A percentile compares a stretch with the other conserved stretches of the same genome.
Evolutionary conservation across 768 basidiomycete species (phyloP).

Genomic region (Neoboletus subvelutipes): DNA sequence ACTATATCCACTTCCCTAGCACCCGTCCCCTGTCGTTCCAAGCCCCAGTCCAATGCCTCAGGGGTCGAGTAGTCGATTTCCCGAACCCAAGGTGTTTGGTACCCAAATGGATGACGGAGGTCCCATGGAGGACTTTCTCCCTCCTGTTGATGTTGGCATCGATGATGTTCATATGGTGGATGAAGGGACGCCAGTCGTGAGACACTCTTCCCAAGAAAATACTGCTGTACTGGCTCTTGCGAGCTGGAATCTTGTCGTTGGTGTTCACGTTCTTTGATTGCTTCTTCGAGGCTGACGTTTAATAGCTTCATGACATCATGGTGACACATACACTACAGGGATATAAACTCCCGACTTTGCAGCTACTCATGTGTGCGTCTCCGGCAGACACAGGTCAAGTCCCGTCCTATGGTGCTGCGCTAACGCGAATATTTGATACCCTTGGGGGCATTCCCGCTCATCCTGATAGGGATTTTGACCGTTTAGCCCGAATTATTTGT

Average conservation of each 20-base stretch:
- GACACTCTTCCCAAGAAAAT: conserved; percentile 28
- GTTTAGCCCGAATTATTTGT: conserved; percentile 30
- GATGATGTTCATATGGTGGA: conserved; percentile 39
- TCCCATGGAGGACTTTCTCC: conserved; percentile 11
- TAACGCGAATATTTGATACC: conserved; percentile 36
- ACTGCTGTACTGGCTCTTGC: conserved; percentile 39
- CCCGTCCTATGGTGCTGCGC: conserved; percentile 41
- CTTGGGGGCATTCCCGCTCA: conserved; percentile 28
- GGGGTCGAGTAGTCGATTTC: conserved; percentile 3
- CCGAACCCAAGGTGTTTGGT: conserved; percentile 23
- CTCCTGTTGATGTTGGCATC: conserved; percentile 20
- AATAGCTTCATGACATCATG: conserved; percentile 59
- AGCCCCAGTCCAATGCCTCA: conserved; percentile 24
- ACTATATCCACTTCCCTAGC: conserved; percentile 1
- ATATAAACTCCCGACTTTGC: conserved; percentile 46
- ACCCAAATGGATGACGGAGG: conserved; percentile 14
- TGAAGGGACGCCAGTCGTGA: conserved; percentile 15
- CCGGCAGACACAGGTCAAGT: conserved; percentile 25
- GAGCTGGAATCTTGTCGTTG: conserved; percentile 59
- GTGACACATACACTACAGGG: conserved; percentile 51
- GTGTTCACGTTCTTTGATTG: conserved; percentile 10
- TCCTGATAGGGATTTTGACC: conserved; percentile 19
- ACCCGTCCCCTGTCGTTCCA: conserved; percentile 19
- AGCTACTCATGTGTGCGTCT: conserved; percentile 46
- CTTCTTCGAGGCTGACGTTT: conserved; percentile 3